These are phyloP conservation scores for Nadsonia commutata DNA, from an alignment of 1,139 yeast species.

Conservation along the genomic window DNA sequence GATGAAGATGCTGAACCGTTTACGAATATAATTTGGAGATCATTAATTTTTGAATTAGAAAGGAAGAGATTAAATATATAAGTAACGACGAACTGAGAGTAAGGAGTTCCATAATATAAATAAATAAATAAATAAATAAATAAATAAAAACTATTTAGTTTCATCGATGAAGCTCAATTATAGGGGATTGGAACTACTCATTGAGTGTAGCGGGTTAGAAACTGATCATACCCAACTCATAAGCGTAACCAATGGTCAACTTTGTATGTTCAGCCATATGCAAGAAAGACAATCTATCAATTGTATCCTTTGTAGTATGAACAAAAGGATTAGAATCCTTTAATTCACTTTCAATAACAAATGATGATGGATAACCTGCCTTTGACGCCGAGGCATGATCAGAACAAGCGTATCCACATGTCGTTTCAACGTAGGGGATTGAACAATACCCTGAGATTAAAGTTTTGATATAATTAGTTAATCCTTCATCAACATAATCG, in stretches of 20 bases:
- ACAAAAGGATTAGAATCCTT: constrained; percentile 49
- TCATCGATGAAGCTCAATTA: too few relatives aligned
- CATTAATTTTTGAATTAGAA: not conserved
- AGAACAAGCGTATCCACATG: constrained; percentile 86
- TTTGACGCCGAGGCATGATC: constrained; percentile 82
- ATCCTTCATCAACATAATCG: constrained; percentile 49
- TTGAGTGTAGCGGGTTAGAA: too few relatives aligned
- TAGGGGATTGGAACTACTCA: not conserved
- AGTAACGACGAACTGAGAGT: too few relatives aligned
- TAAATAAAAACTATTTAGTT: too few relatives aligned
- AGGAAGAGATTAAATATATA: not conserved
- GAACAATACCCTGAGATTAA: constrained; percentile 46
- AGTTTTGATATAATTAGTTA: constrained; percentile 49
- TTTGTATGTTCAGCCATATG: constrained; percentile 72
- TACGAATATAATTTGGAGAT: not conserved
- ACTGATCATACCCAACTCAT: constrained; percentile 41
- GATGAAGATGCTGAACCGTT: not conserved
- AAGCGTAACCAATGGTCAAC: constrained; percentile 52
- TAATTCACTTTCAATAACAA: constrained; percentile 66
- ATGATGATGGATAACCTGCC: constrained; percentile 71
- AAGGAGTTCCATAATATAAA: too few relatives aligned
- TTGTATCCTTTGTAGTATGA: constrained; percentile 67
- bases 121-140: too few relatives aligned
- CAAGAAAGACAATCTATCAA: constrained; percentile 60
- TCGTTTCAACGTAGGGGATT: constrained; percentile 58